Conservation (phyloP, 108 stramenopile genomes). For the Epithemia pelagica region DNA sequence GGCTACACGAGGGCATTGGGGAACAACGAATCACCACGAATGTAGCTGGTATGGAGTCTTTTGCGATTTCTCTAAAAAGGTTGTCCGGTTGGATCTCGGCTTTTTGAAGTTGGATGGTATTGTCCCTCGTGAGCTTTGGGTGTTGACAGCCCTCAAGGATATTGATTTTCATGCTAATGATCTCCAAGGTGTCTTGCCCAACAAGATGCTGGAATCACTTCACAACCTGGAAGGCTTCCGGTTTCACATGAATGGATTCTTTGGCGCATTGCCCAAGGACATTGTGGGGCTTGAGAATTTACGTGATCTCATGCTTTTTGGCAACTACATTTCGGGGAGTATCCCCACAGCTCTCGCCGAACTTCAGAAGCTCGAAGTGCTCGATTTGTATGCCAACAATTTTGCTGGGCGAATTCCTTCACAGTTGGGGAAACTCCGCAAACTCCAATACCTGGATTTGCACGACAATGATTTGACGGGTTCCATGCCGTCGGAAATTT, state of each 20-base stretch:
- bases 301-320: constrained; percentile 38
- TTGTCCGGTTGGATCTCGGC: constrained; percentile 38
- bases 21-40: constrained; percentile 34
- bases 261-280: constrained; percentile 43
- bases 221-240: constrained; percentile 36
- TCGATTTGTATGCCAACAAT: constrained; percentile 54
- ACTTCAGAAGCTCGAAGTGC: constrained; percentile 36
- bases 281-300: constrained; percentile 35
- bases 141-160: constrained; percentile 35
- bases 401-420: constrained; percentile 43
- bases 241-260: constrained; percentile 62
- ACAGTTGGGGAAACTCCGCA: constrained; percentile 32
- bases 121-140: constrained; percentile 41
- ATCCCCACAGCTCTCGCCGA: constrained; percentile 39
- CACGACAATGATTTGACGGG: constrained; percentile 50
- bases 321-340: constrained; percentile 48
- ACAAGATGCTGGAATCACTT: constrained; percentile 24
- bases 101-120: constrained; percentile 45
- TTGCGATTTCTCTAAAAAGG: constrained; percentile 25
- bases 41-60: constrained; percentile 54
- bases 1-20: constrained; percentile 31
- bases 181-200: constrained; percentile 39
- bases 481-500: constrained; percentile 51
- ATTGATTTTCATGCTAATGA: constrained; percentile 58
- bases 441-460: constrained; percentile 40